Evolutionary conservation across 2,329 filamentous ascomycete genomes (phyloP).

Genomic region (Pseudogymnoascus sp.): DNA sequence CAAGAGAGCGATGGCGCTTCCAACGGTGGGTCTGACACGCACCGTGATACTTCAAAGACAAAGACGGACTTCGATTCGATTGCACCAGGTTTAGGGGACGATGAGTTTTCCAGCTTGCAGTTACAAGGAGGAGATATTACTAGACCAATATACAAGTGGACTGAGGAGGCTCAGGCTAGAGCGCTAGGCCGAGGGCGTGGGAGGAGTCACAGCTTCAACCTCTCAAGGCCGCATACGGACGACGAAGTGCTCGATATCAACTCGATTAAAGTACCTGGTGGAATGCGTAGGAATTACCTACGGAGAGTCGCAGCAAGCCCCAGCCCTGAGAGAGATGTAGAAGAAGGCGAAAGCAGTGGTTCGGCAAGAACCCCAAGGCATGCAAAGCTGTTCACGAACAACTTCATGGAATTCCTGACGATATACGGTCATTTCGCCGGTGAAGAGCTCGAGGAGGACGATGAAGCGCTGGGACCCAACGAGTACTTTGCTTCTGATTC

Average conservation of each 20-base stretch:
- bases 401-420: slow-evolving; percentile 90
- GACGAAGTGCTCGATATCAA: slow-evolving; percentile 77
- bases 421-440: slow-evolving; percentile 97
- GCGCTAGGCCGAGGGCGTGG: slow-evolving; percentile 48
- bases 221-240: slow-evolving; percentile 70
- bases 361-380: slow-evolving; percentile 34
- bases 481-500: slow-evolving; percentile 84
- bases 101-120: slow-evolving; percentile 88
- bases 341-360: slow-evolving; percentile 31
- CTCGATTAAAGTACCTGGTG: slow-evolving; percentile 86
- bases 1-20: slow-evolving; percentile 16
- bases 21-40: slow-evolving; percentile 28
- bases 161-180: slow-evolving; percentile 73
- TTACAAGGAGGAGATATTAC: slow-evolving; percentile 94
- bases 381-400: slow-evolving; percentile 72
- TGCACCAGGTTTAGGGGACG: slow-evolving; percentile 45
- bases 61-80: slow-evolving; percentile 28
- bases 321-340: slow-evolving; percentile 32
- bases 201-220: slow-evolving; percentile 82
- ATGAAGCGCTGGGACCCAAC: slow-evolving; percentile 77
- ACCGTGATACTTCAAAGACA: slow-evolving; percentile 28
- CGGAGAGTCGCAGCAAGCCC: slow-evolving; percentile 66
- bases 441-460: slow-evolving; percentile 93
- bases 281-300: slow-evolving; percentile 85
- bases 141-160: slow-evolving; percentile 92